Percentiles rank a stretch among this genome's conserved stretches.
Conservation (phyloP, 768 basidiomycete species). For the Boletus reticulatus region DNA sequence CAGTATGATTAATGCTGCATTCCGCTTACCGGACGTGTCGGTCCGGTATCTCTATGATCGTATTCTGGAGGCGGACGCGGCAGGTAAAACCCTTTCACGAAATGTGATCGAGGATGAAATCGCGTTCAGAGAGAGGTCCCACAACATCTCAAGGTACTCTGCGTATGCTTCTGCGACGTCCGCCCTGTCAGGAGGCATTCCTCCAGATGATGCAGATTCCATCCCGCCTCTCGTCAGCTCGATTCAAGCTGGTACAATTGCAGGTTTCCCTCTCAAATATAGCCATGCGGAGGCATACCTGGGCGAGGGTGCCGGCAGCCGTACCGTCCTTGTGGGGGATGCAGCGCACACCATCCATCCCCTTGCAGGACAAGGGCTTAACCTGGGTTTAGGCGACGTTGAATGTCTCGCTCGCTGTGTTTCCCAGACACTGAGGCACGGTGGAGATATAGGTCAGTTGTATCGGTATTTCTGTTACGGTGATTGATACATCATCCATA, state of each 20-base stretch:
- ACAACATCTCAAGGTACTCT: slow-evolving; percentile 62
- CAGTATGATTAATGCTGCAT: slow-evolving; percentile 86
- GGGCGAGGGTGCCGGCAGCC: slow-evolving; percentile 59
- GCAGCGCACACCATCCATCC: slow-evolving; percentile 96
- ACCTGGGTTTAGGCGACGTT: slow-evolving; percentile 89
- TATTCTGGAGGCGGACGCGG: slow-evolving; percentile 52
- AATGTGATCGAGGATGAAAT: slow-evolving; percentile 61
- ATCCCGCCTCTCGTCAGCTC: slow-evolving; percentile 74
- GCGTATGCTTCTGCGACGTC: slow-evolving; percentile 53
- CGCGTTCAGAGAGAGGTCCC: slow-evolving; percentile 68
- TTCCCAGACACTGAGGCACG: slow-evolving; percentile 49
- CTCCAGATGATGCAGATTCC: slow-evolving; percentile 55
- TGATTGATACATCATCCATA: background rate
- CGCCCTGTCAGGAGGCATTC: slow-evolving; percentile 44
- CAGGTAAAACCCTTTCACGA: slow-evolving; percentile 45
- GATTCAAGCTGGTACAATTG: slow-evolving; percentile 70
- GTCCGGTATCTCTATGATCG: slow-evolving; percentile 62
- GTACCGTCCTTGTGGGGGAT: slow-evolving; percentile 92
- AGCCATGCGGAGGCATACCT: slow-evolving; percentile 87
- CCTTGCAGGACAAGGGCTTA: slow-evolving; percentile 93
- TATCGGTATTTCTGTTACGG: background rate
- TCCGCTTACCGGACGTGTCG: slow-evolving; percentile 76
- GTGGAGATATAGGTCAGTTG: slow-evolving; percentile 79
- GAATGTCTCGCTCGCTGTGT: slow-evolving; percentile 69
- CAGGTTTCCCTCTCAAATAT: slow-evolving; percentile 88